phyloP scores from a whole-genome alignment of 2,329 filamentous ascomycete genomes.

The Trichoderma cornu-damae region DNA sequence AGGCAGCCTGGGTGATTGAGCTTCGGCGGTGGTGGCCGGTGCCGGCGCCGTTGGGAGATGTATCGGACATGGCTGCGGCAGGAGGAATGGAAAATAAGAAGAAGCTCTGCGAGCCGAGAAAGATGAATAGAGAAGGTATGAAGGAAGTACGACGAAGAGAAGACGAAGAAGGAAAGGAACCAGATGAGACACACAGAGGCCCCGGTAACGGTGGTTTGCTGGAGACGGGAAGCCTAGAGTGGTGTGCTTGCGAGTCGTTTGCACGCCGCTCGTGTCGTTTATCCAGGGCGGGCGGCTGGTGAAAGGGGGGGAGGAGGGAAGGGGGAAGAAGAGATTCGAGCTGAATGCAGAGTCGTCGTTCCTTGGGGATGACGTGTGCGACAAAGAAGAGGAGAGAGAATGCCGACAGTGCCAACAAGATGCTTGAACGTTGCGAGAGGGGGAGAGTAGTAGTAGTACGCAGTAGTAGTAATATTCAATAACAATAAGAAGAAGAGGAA shows the following conservation, averaged over 20 bases:
- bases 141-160: background rate
- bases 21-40: conserved; percentile 49
- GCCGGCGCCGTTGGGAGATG: conserved; percentile 29
- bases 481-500: background rate
- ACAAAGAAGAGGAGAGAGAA: conserved; percentile 4
- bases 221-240: background rate
- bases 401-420: no score
- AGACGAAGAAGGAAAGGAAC: background rate
- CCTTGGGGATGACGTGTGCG: background rate
- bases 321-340: no score
- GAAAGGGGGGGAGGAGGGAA: background rate
- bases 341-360: background rate
- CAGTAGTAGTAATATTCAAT: no score
- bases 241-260: conserved; percentile 3
- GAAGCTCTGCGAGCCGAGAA: background rate
- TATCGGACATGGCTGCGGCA: conserved; percentile 34
- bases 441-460: no score
- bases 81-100: background rate
- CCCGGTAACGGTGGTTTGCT: background rate
- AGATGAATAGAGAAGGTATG: background rate
- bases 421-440: background rate
- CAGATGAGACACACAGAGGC: background rate
- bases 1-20: conserved; percentile 52
- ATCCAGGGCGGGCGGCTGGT: background rate
- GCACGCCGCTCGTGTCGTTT: background rate